These are phyloP conservation scores for Taphrina communis DNA, from an alignment of 1,139 yeast species.

Conservation along the genomic window DNA sequence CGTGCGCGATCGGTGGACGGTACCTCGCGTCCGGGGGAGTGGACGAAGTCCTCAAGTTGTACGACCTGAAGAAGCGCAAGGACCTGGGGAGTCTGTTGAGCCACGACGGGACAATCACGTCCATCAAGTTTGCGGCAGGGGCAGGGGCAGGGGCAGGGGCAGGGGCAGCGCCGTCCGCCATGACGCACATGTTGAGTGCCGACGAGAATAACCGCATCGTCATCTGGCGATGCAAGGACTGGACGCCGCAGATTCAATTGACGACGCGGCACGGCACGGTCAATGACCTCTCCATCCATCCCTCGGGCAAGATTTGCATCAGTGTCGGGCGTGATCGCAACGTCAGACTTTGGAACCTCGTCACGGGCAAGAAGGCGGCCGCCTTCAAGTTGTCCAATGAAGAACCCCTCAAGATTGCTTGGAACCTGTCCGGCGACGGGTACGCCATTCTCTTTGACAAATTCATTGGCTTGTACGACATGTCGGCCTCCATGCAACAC, in stretches of 20 bases:
- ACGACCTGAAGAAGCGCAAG: constrained; percentile 90
- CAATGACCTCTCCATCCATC: constrained; percentile 86
- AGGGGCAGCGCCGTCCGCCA: too few relatives aligned
- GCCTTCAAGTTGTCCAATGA: constrained; percentile 58
- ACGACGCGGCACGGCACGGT: constrained; percentile 67
- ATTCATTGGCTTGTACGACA: constrained; percentile 28
- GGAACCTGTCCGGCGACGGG: constrained; percentile 33
- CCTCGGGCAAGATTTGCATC: constrained; percentile 88
- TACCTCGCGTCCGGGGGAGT: constrained; percentile 93
- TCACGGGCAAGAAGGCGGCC: constrained; percentile 98
- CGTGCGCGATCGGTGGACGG: constrained; percentile 80
- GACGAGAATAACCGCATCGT: constrained; percentile 89
- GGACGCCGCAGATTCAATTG: constrained; percentile 89
- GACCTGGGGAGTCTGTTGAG: constrained; percentile 89
- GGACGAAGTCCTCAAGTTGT: constrained; percentile 93
- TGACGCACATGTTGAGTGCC: constrained; percentile 67
- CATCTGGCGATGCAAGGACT: constrained; percentile 94
- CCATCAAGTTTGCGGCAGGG: constrained; percentile 72
- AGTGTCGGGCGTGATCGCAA: constrained; percentile 86
- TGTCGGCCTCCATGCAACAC: constrained; percentile 30
- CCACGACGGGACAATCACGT: constrained; percentile 87
- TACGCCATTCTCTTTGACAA: constrained; percentile 37
- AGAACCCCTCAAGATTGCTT: constrained; percentile 30
- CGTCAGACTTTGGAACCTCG: constrained; percentile 87
- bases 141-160: too few relatives aligned